Percentiles rank a stretch among this genome's conserved stretches.
Evolutionary conservation across 768 basidiomycete genomes (phyloP).

Genomic region (Pholiota conissans): DNA sequence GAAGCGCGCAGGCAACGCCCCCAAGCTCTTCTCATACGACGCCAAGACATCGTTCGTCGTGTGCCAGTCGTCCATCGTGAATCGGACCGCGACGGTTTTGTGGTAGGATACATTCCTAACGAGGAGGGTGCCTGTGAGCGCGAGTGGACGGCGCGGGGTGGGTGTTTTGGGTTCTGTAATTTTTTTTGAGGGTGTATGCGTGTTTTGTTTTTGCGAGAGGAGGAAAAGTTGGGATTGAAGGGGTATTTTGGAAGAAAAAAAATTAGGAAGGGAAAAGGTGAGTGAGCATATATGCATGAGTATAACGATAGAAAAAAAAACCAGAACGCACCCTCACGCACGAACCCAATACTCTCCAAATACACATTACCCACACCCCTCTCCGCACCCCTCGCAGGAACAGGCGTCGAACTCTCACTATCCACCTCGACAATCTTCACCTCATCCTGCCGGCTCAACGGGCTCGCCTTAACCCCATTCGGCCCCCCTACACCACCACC

Average conservation of each 20-base stretch:
- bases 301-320: background rate
- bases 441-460: background rate
- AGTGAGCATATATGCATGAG: background rate
- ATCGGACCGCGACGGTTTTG: slow-evolving; percentile 83
- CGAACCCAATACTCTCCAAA: slow-evolving; percentile 27
- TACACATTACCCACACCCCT: slow-evolving; percentile 24
- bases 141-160: slow-evolving; percentile 15
- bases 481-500: background rate
- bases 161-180: slow-evolving; percentile 7
- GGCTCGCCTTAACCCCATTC: too few relatives aligned
- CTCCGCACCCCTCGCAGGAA: slow-evolving; percentile 30
- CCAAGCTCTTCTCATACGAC: slow-evolving; percentile 43
- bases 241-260: too few relatives aligned
- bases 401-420: slow-evolving; percentile 17
- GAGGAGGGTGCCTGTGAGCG: slow-evolving; percentile 73
- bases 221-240: too few relatives aligned
- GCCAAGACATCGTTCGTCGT: slow-evolving; percentile 85
- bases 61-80: slow-evolving; percentile 93
- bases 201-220: too few relatives aligned
- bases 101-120: slow-evolving; percentile 86
- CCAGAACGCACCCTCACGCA: slow-evolving; percentile 11
- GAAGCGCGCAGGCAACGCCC: slow-evolving; percentile 33
- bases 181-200: too few relatives aligned
- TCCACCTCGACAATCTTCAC: slow-evolving; percentile 13
- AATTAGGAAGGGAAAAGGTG: too few relatives aligned